Evolutionary conservation across 148 eudicot genomes (phyloP).

Genomic region (Fagopyrum homotropicum): DNA sequence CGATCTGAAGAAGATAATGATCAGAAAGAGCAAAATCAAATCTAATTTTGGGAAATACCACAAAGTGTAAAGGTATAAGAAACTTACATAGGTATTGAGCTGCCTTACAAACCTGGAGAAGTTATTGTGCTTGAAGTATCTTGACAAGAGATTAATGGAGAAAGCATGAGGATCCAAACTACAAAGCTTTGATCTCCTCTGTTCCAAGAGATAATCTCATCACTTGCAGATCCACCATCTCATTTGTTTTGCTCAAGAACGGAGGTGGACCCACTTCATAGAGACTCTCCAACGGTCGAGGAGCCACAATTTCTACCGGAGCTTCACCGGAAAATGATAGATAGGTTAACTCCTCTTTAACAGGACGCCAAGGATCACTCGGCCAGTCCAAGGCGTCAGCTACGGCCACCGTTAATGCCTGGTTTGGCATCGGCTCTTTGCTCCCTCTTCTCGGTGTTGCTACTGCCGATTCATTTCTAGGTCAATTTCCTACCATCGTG

Average conservation of each 20-base stretch:
- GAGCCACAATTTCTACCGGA: slow-evolving; percentile 21
- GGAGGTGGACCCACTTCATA: slow-evolving; percentile 87
- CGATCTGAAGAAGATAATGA: no score
- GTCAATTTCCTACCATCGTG: slow-evolving; percentile 28
- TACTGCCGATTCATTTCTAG: slow-evolving; percentile 39
- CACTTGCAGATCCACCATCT: slow-evolving; percentile 61
- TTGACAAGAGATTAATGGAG: slow-evolving; percentile 55
- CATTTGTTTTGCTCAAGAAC: slow-evolving; percentile 70
- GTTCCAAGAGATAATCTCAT: slow-evolving; percentile 62
- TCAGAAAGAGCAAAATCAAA: no score
- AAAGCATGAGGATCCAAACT: slow-evolving; percentile 85
- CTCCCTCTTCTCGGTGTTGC: slow-evolving; percentile 40
- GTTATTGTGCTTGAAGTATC: slow-evolving; percentile 77
- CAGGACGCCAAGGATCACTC: slow-evolving; percentile 33
- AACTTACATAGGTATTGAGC: slow-evolving; percentile 91
- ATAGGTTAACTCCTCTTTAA: slow-evolving; percentile 57
- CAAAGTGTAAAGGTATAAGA: no score
- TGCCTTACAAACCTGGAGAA: slow-evolving; percentile 94
- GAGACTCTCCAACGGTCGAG: slow-evolving; percentile 75
- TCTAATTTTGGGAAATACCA: not conserved
- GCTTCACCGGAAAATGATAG: slow-evolving; percentile 17
- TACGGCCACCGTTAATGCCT: slow-evolving; percentile 37
- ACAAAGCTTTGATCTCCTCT: slow-evolving; percentile 82
- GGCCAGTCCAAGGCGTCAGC: slow-evolving; percentile 42
- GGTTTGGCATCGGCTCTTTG: slow-evolving; percentile 34